A percentile compares a stretch with the other conserved stretches of the same genome.
These are phyloP conservation scores for Picochlorum sp. DNA, from an alignment of 139 green algal genomes.

Conservation along the genomic window DNA sequence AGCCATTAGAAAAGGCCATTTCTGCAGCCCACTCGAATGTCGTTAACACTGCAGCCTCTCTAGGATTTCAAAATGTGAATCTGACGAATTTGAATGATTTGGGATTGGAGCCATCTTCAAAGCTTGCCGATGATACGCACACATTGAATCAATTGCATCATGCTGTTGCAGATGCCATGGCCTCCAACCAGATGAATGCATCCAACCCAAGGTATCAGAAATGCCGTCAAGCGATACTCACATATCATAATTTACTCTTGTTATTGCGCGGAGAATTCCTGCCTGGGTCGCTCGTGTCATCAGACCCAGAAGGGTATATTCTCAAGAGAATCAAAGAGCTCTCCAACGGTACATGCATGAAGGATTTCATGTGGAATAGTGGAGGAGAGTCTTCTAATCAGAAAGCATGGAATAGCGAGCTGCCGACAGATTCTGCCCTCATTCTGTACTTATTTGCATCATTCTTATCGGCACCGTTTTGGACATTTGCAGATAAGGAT, in stretches of 20 bases:
- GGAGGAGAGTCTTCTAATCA: conserved; percentile 43
- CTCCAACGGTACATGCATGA: conserved; percentile 40
- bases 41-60: conserved; percentile 21
- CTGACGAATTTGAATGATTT: conserved; percentile 32
- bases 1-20: conserved; percentile 42
- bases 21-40: conserved; percentile 28
- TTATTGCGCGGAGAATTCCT: conserved; percentile 46
- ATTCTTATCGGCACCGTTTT: conserved; percentile 62
- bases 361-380: conserved; percentile 45
- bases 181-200: no score
- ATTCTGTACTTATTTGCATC: conserved; percentile 71
- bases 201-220: no score
- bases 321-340: conserved; percentile 43
- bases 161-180: no score
- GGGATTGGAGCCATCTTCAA: not conserved
- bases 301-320: conserved; percentile 55
- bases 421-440: conserved; percentile 63
- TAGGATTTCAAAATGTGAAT: conserved; percentile 18
- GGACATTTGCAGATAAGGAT: conserved; percentile 40
- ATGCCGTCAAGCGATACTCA: conserved; percentile 38
- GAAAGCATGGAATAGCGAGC: conserved; percentile 52
- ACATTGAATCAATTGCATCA: conserved; percentile 4
- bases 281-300: conserved; percentile 50
- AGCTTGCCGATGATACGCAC: conserved; percentile 3
- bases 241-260: conserved; percentile 48